A percentile compares a stretch with the other conserved stretches of the same genome.
These are phyloP conservation scores for Mucor irregularis DNA, from an alignment of 371 early-diverging fungal species.

Conservation along the genomic window DNA sequence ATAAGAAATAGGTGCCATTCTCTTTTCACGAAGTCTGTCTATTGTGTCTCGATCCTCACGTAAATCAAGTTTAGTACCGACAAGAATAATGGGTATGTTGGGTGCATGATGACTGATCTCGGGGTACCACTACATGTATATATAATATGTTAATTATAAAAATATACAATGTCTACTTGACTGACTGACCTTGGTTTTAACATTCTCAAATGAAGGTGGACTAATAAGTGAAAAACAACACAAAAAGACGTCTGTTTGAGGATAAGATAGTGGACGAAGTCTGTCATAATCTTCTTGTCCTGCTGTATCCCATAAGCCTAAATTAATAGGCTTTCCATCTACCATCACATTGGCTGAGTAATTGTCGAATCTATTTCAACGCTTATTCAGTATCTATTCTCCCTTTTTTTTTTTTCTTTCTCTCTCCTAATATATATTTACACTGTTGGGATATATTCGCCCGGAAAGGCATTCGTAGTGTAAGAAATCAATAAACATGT, in stretches of 20 bases:
- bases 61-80: slow-evolving; percentile 97
- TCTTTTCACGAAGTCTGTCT: slow-evolving; percentile 81
- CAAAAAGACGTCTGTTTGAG: slow-evolving; percentile 90
- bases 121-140: slow-evolving; percentile 77
- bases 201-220: slow-evolving; percentile 91
- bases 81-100: slow-evolving; percentile 91
- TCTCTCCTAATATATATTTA: slow-evolving; percentile 35
- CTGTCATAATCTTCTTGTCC: slow-evolving; percentile 97
- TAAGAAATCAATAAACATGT: slow-evolving; percentile 94
- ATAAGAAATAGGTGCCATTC: slow-evolving; percentile 87
- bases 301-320: slow-evolving; percentile 98
- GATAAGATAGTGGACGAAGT: slow-evolving; percentile 90
- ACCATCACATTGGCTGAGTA: slow-evolving; percentile 91
- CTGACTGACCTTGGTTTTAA: slow-evolving; percentile 66
- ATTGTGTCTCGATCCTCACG: slow-evolving; percentile 89
- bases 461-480: slow-evolving; percentile 96
- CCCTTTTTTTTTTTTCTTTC: not conserved
- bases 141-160: not conserved
- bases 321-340: slow-evolving; percentile 89
- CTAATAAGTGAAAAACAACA: slow-evolving; percentile 85
- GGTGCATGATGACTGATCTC: slow-evolving; percentile 95
- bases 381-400: not conserved
- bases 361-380: slow-evolving; percentile 81
- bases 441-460: slow-evolving; percentile 97
- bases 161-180: not conserved